Evolutionary conservation across 495 filamentous ascomycete species (phyloP).

Genomic region (Penicillium maclennaniae): DNA sequence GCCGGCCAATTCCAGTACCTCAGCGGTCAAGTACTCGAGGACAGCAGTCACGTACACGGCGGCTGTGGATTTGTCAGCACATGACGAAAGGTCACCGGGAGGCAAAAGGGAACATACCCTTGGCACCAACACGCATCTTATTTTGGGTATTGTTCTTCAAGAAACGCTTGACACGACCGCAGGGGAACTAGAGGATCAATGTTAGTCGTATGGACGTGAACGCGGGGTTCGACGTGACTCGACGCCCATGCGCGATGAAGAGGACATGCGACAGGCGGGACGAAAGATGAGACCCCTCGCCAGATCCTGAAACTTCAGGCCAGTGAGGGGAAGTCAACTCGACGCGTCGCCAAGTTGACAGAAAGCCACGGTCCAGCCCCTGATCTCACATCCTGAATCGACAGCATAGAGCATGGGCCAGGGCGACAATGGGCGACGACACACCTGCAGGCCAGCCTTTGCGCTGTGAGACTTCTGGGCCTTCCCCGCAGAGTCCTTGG

Average conservation of each 20-base stretch:
- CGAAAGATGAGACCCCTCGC: background rate
- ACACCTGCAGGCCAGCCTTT: slow-evolving; percentile 97
- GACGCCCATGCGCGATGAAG: background rate
- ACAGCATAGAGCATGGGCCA: background rate
- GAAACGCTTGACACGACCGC: slow-evolving; percentile 99
- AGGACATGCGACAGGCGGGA: slow-evolving; percentile 14
- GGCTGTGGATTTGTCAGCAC: slow-evolving; percentile 44
- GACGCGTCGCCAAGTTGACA: slow-evolving; percentile 22
- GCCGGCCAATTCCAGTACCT: slow-evolving; percentile 96
- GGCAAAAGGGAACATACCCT: slow-evolving; percentile 48
- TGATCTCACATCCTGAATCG: slow-evolving; percentile 10
- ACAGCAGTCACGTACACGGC: slow-evolving; percentile 98
- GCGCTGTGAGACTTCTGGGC: slow-evolving; percentile 97
- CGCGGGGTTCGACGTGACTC: background rate
- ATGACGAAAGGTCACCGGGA: background rate
- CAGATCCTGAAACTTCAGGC: background rate
- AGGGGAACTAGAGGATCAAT: slow-evolving; percentile 73
- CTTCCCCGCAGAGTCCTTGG: slow-evolving; percentile 68
- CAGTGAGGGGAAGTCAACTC: slow-evolving; percentile 13
- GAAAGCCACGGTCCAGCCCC: slow-evolving; percentile 5
- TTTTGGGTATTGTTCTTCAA: slow-evolving; percentile 98
- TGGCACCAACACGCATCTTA: slow-evolving; percentile 99
- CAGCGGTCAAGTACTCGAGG: slow-evolving; percentile 95
- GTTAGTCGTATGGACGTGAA: slow-evolving; percentile 12
- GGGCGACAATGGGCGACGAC: slow-evolving; percentile 32